Conservation (phyloP, 176 grass and related monocot species). For the Puccinellia tenuiflora region DNA sequence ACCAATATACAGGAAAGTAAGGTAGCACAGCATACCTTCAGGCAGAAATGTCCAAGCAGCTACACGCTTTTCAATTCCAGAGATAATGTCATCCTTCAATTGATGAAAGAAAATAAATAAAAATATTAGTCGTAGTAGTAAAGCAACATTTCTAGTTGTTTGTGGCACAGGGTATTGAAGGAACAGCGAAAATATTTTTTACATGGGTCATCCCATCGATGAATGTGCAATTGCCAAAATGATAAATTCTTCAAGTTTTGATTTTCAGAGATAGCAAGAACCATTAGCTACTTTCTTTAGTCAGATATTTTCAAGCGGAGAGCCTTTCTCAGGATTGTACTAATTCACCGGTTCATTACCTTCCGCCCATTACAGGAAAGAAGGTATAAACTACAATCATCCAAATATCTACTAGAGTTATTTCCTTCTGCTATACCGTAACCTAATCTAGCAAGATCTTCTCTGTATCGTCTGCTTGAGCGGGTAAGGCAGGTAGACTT, state of each 20-base stretch:
- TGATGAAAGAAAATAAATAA: not conserved
- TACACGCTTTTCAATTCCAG: conserved; percentile 56
- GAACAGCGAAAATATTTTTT: not conserved
- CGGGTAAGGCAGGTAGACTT: not conserved
- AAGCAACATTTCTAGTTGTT: not conserved
- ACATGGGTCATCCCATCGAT: not conserved
- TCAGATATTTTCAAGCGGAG: not conserved
- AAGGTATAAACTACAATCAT: not conserved
- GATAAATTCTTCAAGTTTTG: not conserved
- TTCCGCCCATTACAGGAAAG: not conserved
- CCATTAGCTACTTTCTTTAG: not conserved
- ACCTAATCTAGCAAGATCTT: not conserved
- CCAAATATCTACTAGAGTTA: not conserved
- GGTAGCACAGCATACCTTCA: conserved; percentile 35
- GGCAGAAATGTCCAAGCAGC: conserved; percentile 83
- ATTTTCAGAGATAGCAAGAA: not conserved
- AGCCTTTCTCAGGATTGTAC: not conserved
- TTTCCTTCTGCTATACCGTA: not conserved
- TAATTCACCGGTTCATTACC: not conserved
- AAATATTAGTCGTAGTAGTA: not conserved
- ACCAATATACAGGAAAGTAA: not conserved
- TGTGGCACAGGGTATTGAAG: not conserved
- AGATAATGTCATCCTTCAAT: conserved; percentile 50
- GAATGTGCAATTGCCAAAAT: not conserved
- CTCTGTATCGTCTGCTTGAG: not conserved